These are phyloP conservation scores for Calendula officinalis DNA, from an alignment of 129 eudicot species.

Conservation along the genomic window DNA sequence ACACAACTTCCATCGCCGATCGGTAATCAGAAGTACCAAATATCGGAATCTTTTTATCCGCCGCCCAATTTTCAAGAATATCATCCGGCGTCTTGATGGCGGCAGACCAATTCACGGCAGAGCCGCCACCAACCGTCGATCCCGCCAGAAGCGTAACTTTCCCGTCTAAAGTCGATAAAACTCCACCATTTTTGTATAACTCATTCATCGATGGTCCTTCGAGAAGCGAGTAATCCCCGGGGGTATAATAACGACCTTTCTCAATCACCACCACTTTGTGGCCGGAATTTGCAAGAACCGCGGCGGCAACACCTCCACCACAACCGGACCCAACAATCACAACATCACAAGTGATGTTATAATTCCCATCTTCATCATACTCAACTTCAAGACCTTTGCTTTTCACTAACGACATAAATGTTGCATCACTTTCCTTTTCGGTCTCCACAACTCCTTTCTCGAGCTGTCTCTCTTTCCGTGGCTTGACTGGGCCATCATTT, in stretches of 20 bases:
- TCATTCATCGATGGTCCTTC: slow-evolving; percentile 76
- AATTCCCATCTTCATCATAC: slow-evolving; percentile 26
- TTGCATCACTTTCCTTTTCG: slow-evolving; percentile 38
- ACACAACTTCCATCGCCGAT: slow-evolving; percentile 75
- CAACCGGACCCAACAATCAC: slow-evolving; percentile 91
- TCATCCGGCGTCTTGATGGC: slow-evolving; percentile 66
- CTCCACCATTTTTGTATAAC: slow-evolving; percentile 59
- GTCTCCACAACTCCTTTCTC: slow-evolving; percentile 73
- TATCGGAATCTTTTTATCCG: slow-evolving; percentile 47
- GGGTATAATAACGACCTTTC: slow-evolving; percentile 72
- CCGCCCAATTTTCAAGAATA: slow-evolving; percentile 65
- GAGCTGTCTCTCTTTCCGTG: slow-evolving; percentile 61
- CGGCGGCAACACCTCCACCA: slow-evolving; percentile 97
- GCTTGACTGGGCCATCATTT: slow-evolving; percentile 16
- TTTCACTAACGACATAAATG: slow-evolving; percentile 44
- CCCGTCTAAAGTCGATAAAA: slow-evolving; percentile 56
- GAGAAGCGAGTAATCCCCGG: slow-evolving; percentile 67
- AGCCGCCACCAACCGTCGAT: slow-evolving; percentile 87
- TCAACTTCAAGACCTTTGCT: slow-evolving; percentile 63
- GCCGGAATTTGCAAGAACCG: slow-evolving; percentile 68
- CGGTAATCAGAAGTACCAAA: slow-evolving; percentile 56
- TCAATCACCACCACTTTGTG: slow-evolving; percentile 79
- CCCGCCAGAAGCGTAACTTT: slow-evolving; percentile 63
- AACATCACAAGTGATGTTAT: slow-evolving; percentile 71
- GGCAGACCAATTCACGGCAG: slow-evolving; percentile 89